phyloP scores from a whole-genome alignment of 2,329 filamentous ascomycete species.

The Amauroascus niger region DNA sequence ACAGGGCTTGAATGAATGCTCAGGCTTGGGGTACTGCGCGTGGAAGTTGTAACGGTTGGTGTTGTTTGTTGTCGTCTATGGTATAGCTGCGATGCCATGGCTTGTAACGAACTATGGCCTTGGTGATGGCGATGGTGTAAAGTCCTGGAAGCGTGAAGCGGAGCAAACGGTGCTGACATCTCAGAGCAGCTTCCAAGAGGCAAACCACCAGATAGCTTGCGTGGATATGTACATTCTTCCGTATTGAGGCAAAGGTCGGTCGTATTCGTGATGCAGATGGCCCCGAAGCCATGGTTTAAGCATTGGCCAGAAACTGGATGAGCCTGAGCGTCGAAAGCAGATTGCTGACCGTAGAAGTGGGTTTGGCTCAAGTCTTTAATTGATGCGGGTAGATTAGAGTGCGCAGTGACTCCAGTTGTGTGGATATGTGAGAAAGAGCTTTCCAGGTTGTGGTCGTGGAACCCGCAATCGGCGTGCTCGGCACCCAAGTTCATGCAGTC shows the following conservation, averaged over 20 bases:
- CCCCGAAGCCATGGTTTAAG: conserved; percentile 3
- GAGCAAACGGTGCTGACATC: conserved; percentile 4
- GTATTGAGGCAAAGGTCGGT: background rate
- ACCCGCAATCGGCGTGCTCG: conserved; percentile 4
- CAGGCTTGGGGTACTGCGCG: conserved; percentile 11
- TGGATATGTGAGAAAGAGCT: conserved; percentile 7
- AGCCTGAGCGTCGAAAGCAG: background rate
- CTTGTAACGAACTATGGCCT: background rate
- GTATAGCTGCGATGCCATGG: conserved; percentile 1
- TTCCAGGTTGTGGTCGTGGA: background rate
- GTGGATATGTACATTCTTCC: background rate
- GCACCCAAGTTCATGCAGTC: conserved; percentile 6
- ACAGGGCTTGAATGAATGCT: conserved; percentile 22
- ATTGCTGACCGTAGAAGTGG: background rate
- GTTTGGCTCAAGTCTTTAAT: conserved; percentile 3
- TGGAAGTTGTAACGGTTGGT: conserved; percentile 5
- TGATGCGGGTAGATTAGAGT: background rate
- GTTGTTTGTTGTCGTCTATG: background rate
- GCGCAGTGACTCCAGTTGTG: background rate
- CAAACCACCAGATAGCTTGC: background rate
- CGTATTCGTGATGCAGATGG: conserved; percentile 7
- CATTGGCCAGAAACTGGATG: background rate
- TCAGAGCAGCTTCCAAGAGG: background rate
- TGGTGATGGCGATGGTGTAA: conserved; percentile 9
- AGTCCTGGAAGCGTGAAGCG: background rate